Conservation (phyloP, 257 asterid genomes). For the Paraleonurus japonicus region DNA sequence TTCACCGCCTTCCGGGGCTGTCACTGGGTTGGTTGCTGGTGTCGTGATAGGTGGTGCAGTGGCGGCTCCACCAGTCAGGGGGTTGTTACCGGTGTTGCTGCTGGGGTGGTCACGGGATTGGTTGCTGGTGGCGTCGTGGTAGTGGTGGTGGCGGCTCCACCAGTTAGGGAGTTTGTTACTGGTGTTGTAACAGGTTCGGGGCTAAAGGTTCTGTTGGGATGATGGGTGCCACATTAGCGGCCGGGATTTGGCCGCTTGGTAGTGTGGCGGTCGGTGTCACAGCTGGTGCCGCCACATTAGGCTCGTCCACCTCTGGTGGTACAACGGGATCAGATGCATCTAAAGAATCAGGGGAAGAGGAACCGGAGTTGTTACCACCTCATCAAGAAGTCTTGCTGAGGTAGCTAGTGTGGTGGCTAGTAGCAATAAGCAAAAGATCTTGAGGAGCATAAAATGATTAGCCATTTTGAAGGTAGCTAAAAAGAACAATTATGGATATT, state of each 20-base stretch:
- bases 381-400: conserved; percentile 49
- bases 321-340: conserved; percentile 21
- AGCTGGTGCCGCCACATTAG: conserved; percentile 34
- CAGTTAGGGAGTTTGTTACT: conserved; percentile 22
- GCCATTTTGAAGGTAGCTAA: conserved; percentile 52
- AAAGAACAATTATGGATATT: not conserved
- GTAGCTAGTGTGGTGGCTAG: conserved; percentile 39
- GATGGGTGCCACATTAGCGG: conserved; percentile 6
- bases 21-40: no score
- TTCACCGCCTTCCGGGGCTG: no score
- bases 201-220: conserved; percentile 15
- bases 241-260: conserved; percentile 47
- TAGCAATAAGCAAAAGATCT: conserved; percentile 37
- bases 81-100: not conserved
- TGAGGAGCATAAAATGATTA: conserved; percentile 21
- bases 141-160: conserved; percentile 3
- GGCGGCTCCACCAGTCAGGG: conserved; percentile 14
- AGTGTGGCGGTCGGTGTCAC: conserved; percentile 27
- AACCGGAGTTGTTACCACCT: conserved; percentile 37
- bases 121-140: not conserved
- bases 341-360: conserved; percentile 22
- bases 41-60: not conserved
- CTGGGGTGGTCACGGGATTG: not conserved
- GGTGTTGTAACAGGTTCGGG: conserved; percentile 22
- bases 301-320: conserved; percentile 18